Evolutionary conservation across 148 eudicot genomes (phyloP).

Genomic region (Chenopodium formosanum): DNA sequence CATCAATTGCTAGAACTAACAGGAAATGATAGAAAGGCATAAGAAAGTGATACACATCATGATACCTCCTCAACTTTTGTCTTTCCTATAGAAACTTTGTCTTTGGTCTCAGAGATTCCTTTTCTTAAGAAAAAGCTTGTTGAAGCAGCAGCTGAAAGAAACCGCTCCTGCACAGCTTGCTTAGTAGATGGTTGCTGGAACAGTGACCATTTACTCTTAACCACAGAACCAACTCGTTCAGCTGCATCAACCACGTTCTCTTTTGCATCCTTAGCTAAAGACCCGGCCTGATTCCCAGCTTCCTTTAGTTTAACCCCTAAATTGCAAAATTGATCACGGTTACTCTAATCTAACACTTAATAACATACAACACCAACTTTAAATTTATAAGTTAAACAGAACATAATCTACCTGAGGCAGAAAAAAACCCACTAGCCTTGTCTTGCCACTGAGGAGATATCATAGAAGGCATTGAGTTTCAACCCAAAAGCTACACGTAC

Average conservation of each 20-base stretch:
- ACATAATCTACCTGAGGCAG: slow-evolving; percentile 61
- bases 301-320: slow-evolving; percentile 89
- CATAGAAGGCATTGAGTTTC: slow-evolving; percentile 54
- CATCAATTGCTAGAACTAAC: not conserved
- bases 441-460: slow-evolving; percentile 96
- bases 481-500: slow-evolving; percentile 9
- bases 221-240: slow-evolving; percentile 71
- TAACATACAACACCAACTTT: not conserved
- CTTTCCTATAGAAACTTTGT: slow-evolving; percentile 84
- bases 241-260: slow-evolving; percentile 79
- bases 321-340: slow-evolving; percentile 2
- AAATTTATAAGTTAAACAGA: not conserved
- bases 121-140: slow-evolving; percentile 76
- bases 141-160: slow-evolving; percentile 89
- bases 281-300: slow-evolving; percentile 86
- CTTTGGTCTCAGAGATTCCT: slow-evolving; percentile 88
- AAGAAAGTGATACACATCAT: not conserved
- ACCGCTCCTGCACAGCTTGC: slow-evolving; percentile 88
- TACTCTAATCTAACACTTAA: not conserved
- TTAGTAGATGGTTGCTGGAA: slow-evolving; percentile 89
- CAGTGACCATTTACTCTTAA: slow-evolving; percentile 89
- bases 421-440: slow-evolving; percentile 81
- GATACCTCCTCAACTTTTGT: slow-evolving; percentile 92
- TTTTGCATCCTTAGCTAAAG: slow-evolving; percentile 90
- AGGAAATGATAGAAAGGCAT: not conserved